Evolutionary conservation across 1,284 basidiomycete species (phyloP), one percentile per base, ranked within the genome.

Genomic region (Amylostereum areolatum): DNA sequence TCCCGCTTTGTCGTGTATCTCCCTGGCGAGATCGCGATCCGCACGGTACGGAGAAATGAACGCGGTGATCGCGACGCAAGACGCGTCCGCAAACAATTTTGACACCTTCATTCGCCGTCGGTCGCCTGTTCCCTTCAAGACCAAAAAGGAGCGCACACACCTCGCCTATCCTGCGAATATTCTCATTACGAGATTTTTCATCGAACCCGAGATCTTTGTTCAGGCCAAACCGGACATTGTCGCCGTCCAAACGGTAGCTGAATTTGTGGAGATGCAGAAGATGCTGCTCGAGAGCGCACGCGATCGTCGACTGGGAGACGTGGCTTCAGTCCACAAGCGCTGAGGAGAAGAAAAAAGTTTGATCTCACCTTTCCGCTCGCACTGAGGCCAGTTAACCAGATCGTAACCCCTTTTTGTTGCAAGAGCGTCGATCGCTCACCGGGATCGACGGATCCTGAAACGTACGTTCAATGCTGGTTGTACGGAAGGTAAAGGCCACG

Each of bases 131-230:
- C 43, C 25, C 4, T 8, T 18, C 36, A 25, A 29, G 46, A 45
- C 11, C 43, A 39, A 32, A 25, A 40, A 36, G 11, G 29, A 33
- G 24, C 1, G 29, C 12, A 52, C 71, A 49, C 59, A 90, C 94
- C 81, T 99, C 97, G 56, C 94, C 93, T 56, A 99, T 97, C 49
- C 96, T 79, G 48, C 96, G 85, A 63, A 99, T 98, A 70, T 99
- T 99, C 72, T 99, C 96, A 57, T 93, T 91, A 49, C 96, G 81
- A 46, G 94, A 95, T 63, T 85, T 86, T 62, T 94, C 94, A 60
- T 94, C 91, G 64, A 99, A 99, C 1, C 96, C 94, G 45, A 99
- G 84, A 64, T 99, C 96, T 73, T 92, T 98, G 80, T 99, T 99
- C 44, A 99, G 74, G 7, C 97, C 97, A 62, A 97, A 96, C 50